phyloP scores from a whole-genome alignment of 352 stramenopile genomes.

The Phytophthora chlamydospora region DNA sequence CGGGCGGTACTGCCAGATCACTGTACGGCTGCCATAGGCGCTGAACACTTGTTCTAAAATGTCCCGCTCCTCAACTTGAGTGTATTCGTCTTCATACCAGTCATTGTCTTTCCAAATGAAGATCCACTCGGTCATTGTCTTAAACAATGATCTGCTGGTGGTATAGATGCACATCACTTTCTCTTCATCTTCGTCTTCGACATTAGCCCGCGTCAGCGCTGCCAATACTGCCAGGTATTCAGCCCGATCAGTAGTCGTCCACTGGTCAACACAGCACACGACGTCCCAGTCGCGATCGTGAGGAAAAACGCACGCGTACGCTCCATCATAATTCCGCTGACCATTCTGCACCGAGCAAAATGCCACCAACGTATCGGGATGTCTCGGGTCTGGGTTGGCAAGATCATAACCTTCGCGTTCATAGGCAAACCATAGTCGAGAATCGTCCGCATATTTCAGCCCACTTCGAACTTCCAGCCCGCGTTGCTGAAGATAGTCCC shows the following conservation, averaged over 20 bases:
- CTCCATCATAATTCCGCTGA: slow-evolving; percentile 22
- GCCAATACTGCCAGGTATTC: slow-evolving; percentile 24
- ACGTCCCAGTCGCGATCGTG: slow-evolving; percentile 57
- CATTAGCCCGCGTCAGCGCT: slow-evolving; percentile 25
- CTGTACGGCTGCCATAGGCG: not conserved
- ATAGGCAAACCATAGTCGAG: not conserved
- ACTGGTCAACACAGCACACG: slow-evolving; percentile 24
- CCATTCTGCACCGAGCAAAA: slow-evolving; percentile 66
- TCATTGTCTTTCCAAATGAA: slow-evolving; percentile 24
- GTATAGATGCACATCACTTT: slow-evolving; percentile 30
- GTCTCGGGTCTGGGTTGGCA: slow-evolving; percentile 39
- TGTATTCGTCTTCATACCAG: slow-evolving; percentile 14
- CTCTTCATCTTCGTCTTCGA: slow-evolving; percentile 3
- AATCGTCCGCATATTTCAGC: slow-evolving; percentile 6
- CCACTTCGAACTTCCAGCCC: not conserved
- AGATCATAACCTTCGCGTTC: not conserved
- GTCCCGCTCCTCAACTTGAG: slow-evolving; percentile 20
- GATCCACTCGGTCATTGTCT: slow-evolving; percentile 28
- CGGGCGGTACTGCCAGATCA: no score
- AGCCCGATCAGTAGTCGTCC: slow-evolving; percentile 17
- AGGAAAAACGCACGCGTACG: slow-evolving; percentile 74
- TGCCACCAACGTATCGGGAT: slow-evolving; percentile 47
- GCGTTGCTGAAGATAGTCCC: slow-evolving; percentile 41
- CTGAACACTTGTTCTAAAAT: slow-evolving; percentile 15
- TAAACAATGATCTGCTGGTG: slow-evolving; percentile 17